Conservation (phyloP, 345 rosid genomes). For the Moricandia moricandioides region DNA sequence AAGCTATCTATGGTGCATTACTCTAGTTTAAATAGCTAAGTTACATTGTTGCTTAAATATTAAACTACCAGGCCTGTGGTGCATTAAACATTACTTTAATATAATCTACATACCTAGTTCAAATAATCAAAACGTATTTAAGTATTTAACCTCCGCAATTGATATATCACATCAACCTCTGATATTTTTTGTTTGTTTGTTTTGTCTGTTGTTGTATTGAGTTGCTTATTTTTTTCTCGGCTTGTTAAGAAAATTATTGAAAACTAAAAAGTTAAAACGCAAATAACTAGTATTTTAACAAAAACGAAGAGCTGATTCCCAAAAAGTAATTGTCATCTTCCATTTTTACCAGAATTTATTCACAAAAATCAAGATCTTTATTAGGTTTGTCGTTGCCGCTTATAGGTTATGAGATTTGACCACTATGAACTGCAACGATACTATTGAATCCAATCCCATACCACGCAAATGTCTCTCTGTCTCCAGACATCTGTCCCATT, state of each 20-base stretch:
- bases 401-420: conserved; percentile 27
- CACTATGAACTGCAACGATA: conserved; percentile 18
- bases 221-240: not conserved
- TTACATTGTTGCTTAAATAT: not conserved
- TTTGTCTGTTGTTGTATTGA: not conserved
- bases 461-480: conserved; percentile 25
- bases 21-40: not conserved
- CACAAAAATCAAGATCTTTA: conserved; percentile 5
- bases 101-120: too few relatives aligned
- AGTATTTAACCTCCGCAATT: not conserved
- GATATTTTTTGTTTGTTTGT: not conserved
- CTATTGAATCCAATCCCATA: conserved; percentile 19
- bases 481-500: conserved; percentile 28
- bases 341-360: conserved; percentile 20
- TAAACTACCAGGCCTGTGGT: not conserved
- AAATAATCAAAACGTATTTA: not conserved
- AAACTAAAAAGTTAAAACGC: not conserved
- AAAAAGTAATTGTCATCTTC: not conserved
- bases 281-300: not conserved
- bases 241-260: not conserved
- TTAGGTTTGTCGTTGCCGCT: conserved; percentile 32
- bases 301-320: conserved; percentile 12
- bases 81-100: too few relatives aligned
- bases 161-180: not conserved
- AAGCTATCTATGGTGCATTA: not conserved